A percentile compares a stretch with the other conserved stretches of the same genome.
These are phyloP conservation scores for Hymenoscyphus repandus DNA, from an alignment of 2,329 filamentous ascomycete species.

Conservation along the genomic window DNA sequence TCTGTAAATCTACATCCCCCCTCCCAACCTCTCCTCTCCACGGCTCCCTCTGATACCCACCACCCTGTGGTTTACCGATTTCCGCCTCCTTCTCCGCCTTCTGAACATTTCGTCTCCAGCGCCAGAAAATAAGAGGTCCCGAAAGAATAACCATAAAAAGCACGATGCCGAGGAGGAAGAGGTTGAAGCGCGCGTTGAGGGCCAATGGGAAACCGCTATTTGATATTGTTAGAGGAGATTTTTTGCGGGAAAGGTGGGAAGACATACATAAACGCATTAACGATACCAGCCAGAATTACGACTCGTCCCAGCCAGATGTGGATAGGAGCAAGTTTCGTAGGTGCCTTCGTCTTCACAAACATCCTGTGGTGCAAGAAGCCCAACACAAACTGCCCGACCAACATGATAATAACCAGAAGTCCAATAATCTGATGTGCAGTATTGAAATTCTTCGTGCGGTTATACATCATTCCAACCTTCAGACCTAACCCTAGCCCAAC, in stretches of 20 bases:
- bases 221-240: neutral
- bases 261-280: constrained; percentile 52
- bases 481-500: constrained; percentile 49
- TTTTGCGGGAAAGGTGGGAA: neutral
- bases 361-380: constrained; percentile 52
- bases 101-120: constrained; percentile 5
- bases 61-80: neutral
- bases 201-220: constrained; percentile 53
- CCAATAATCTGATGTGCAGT: constrained; percentile 55
- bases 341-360: constrained; percentile 43
- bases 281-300: constrained; percentile 46
- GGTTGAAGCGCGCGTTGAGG: constrained; percentile 41
- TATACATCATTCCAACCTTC: constrained; percentile 43
- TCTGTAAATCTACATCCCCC: constrained; percentile 4
- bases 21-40: constrained; percentile 1
- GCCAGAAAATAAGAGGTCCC: constrained; percentile 17
- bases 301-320: constrained; percentile 55
- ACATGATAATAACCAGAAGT: constrained; percentile 45
- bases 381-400: constrained; percentile 48
- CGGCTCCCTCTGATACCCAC: constrained; percentile 7
- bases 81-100: constrained; percentile 3
- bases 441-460: constrained; percentile 41
- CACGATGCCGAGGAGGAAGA: constrained; percentile 43
- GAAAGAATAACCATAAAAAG: constrained; percentile 37
- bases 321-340: constrained; percentile 46